Percentiles rank a stretch among this genome's conserved stretches.
phyloP scores from a whole-genome alignment of 331 rosid genomes.

The Pyrus hybrid region DNA sequence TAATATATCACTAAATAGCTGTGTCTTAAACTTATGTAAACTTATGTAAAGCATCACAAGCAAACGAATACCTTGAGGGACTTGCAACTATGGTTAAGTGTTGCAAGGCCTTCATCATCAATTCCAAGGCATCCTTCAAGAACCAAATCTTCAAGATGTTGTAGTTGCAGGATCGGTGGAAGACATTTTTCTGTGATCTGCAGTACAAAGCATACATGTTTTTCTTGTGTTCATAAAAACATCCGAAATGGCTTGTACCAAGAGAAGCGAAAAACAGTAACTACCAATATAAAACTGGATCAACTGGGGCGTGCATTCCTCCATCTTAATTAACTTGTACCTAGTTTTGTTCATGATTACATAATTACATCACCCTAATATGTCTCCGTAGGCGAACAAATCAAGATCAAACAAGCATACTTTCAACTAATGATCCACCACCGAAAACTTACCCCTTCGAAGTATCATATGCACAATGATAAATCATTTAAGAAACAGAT shows the following conservation, averaged over 20 bases:
- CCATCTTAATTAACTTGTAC: not conserved
- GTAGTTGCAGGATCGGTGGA: constrained; percentile 18
- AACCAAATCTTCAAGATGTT: constrained; percentile 30
- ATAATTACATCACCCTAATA: not conserved
- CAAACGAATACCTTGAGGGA: constrained; percentile 26
- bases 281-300: not conserved
- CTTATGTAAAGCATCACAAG: not conserved
- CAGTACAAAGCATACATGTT: not conserved
- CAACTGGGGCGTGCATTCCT: not conserved
- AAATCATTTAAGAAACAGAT: not conserved
- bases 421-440: not conserved
- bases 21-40: not conserved
- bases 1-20: not conserved
- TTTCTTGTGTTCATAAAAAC: not conserved
- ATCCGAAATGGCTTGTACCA: not conserved
- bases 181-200: constrained; percentile 41
- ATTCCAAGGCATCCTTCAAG: constrained; percentile 40
- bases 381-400: not conserved
- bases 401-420: not conserved
- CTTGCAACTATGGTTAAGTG: constrained; percentile 1
- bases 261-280: not conserved
- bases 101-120: constrained; percentile 27
- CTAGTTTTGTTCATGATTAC: not conserved
- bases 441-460: not conserved
- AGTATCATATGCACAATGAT: not conserved